These are phyloP conservation scores for Dalbergia oliveri DNA, from an alignment of 306 rosid genomes.

Conservation along the genomic window DNA sequence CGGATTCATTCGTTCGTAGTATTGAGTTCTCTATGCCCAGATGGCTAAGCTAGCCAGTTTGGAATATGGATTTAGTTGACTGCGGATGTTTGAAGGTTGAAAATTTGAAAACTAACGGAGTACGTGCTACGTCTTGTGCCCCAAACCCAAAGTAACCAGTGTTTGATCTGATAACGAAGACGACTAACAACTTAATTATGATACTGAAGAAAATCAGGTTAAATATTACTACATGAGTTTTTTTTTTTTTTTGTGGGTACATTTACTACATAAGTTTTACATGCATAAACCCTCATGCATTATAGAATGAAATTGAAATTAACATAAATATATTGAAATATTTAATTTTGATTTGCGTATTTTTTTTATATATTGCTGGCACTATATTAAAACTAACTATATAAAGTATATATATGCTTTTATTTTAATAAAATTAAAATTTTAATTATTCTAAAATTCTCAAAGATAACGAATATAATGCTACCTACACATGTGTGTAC, in stretches of 20 bases:
- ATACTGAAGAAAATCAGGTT: background rate
- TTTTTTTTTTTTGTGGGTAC: no score
- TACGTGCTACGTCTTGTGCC: background rate
- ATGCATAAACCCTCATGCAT: background rate
- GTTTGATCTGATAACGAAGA: background rate
- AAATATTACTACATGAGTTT: background rate
- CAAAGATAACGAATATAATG: no score
- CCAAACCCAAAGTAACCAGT: background rate
- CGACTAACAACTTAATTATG: background rate
- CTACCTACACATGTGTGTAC: no score
- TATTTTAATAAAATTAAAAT: no score
- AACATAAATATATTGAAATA: no score
- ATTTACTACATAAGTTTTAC: no score
- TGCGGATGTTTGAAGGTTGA: background rate
- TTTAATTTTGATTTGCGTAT: no score
- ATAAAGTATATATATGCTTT: no score
- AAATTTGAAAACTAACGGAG: background rate
- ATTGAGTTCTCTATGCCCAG: background rate
- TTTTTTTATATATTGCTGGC: no score
- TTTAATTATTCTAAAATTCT: no score
- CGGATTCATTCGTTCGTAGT: background rate
- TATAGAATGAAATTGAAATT: no score
- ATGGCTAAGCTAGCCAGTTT: background rate
- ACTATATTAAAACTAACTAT: no score
- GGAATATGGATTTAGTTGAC: conserved; percentile 12